Base-by-base conservation (phyloP, 2,329 filamentous ascomycete species). In the Botrytis fabae region DNA sequence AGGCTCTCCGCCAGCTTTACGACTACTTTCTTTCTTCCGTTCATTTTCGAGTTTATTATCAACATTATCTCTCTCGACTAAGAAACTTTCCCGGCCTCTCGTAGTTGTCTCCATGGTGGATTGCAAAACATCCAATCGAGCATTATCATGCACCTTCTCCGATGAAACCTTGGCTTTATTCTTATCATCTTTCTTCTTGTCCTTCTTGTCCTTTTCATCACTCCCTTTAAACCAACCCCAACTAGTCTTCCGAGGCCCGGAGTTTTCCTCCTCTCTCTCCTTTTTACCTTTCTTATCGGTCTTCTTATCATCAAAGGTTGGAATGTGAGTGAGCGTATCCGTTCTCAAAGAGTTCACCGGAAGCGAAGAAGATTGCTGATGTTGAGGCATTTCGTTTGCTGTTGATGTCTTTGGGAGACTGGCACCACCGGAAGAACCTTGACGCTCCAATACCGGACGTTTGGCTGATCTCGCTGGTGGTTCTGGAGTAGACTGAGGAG, bases 51-150 rank as follows among this genome's bases (percentile, higher is more conserved):
- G 83, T 80, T 92, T 94, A 75, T 84, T 85, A 76, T 93, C 91
- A 70, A 92, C 82, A 74, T 84, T 90, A 38, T 96, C 92, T 28
- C 95, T 91, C 78, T 98, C 94, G 59, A 97, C 82, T 0, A 97
- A 88, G 35, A 97, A 83, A 78, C 93, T 97, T 81, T 98, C 95
- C 20, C 95, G 90, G 4, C 92, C 92, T 77, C 88, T 90, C 44
- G 84, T 82, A 28, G 85, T 85, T 61, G 85, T 88, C 68, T 98
- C 95, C 80, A 97, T 95, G 0, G 95, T 97, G 54, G 89, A 92
- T 80, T 98, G 95, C 35, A 97, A 85, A 35, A 97, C 89, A 78
- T 98, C 95, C 42, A 98, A 85, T 44, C 95, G 90, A 32, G 92
- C 91, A 77, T 91, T 94, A 78, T 97, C 95, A 76, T 95, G 91